Conservation (phyloP, 2,329 filamentous ascomycete genomes). For the Apiospora hydei region DNA sequence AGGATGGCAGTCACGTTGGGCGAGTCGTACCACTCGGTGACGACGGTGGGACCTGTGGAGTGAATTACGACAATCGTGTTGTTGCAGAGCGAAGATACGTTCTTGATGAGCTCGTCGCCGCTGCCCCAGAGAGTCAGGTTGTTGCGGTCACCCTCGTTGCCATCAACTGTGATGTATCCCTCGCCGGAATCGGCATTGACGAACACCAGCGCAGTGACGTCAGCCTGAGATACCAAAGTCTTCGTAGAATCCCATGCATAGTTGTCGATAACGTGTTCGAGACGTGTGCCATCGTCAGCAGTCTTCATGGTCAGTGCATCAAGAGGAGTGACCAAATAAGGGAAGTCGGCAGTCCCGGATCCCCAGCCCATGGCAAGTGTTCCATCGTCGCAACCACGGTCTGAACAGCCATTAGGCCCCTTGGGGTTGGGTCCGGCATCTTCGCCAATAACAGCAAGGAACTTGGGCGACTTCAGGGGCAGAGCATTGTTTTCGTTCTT, state of each 20-base stretch:
- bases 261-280: constrained; percentile 74
- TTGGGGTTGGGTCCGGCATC: constrained; percentile 79
- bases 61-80: constrained; percentile 95
- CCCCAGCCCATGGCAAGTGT: constrained; percentile 82
- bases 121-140: constrained; percentile 90
- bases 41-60: constrained; percentile 79
- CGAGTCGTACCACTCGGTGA: constrained; percentile 77
- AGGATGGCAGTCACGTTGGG: constrained; percentile 85
- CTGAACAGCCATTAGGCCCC: constrained; percentile 80
- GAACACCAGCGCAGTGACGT: constrained; percentile 82
- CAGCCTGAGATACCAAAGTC: constrained; percentile 65
- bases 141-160: constrained; percentile 86
- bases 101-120: constrained; percentile 82
- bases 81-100: constrained; percentile 77
- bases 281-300: constrained; percentile 61
- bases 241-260: constrained; percentile 68
- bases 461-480: constrained; percentile 80
- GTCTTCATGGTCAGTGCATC: constrained; percentile 72
- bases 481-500: constrained; percentile 80
- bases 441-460: constrained; percentile 79
- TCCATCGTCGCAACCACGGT: constrained; percentile 67
- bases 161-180: constrained; percentile 83
- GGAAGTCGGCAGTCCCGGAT: constrained; percentile 75
- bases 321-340: constrained; percentile 79
- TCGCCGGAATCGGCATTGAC: constrained; percentile 89